Evolutionary conservation across 2,329 filamentous ascomycete genomes (phyloP).

Genomic region (Fusarium anguioides): DNA sequence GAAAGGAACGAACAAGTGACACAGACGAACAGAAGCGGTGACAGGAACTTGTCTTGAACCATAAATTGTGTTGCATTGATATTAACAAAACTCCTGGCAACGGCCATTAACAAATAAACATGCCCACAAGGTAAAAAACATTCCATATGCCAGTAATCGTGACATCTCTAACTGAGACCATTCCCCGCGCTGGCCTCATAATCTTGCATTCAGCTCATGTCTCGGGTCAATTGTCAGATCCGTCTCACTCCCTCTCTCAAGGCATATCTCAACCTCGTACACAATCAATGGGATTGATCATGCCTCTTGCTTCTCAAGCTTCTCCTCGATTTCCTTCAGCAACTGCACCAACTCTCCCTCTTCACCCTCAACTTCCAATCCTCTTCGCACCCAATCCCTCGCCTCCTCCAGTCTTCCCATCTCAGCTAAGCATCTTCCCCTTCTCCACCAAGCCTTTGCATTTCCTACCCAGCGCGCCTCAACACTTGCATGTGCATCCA

Average conservation of each 20-base stretch:
- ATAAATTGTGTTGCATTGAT: conserved; percentile 11
- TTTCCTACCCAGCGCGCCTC: conserved; percentile 89
- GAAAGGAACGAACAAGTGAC: not conserved
- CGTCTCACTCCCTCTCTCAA: conserved; percentile 1
- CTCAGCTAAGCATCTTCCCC: conserved; percentile 86
- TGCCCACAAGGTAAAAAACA: conserved; percentile 19
- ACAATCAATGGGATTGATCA: not conserved
- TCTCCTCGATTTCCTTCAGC: conserved; percentile 69
- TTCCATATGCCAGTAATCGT: conserved; percentile 14
- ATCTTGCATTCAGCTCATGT: conserved; percentile 6
- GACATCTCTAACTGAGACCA: conserved; percentile 16
- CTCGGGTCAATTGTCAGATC: conserved; percentile 5
- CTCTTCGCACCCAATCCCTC: conserved; percentile 78
- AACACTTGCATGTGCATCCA: conserved; percentile 88
- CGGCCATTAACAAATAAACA: conserved; percentile 13
- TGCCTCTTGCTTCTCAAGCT: conserved; percentile 55
- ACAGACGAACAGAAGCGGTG: not conserved
- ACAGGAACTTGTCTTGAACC: not conserved
- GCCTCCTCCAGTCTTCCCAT: conserved; percentile 91
- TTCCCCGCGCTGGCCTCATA: not conserved
- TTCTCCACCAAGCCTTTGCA: conserved; percentile 93
- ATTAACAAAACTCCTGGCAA: conserved; percentile 23
- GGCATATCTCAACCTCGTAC: not conserved
- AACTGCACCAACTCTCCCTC: conserved; percentile 72
- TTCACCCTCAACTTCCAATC: conserved; percentile 84